A percentile compares a stretch with the other conserved stretches of the same genome.
Evolutionary conservation across 2,329 filamentous ascomycete species (phyloP).

Genomic region (Bipolaris gigantea): DNA sequence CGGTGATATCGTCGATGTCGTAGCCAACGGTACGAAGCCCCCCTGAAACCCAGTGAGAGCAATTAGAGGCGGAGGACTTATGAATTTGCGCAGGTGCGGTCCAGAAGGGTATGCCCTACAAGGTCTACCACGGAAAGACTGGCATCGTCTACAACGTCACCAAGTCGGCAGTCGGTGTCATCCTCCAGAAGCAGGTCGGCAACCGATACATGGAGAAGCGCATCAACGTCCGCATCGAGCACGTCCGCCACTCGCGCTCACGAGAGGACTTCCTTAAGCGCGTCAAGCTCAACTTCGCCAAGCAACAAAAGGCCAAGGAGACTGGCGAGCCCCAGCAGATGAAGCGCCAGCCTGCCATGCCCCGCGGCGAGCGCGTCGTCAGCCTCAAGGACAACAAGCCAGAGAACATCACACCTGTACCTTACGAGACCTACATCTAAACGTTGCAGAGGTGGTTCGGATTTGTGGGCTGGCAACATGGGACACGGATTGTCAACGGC

Average conservation of each 20-base stretch:
- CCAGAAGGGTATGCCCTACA: conserved; percentile 80
- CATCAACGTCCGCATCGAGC: conserved; percentile 98
- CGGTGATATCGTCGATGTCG: conserved; percentile 98
- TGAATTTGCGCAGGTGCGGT: conserved; percentile 38
- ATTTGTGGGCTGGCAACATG: conserved; percentile 38
- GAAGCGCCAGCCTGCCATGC: conserved; percentile 84
- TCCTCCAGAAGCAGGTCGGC: conserved; percentile 96
- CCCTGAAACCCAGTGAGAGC: conserved; percentile 23
- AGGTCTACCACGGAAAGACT: conserved; percentile 97
- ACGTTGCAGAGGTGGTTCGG: conserved; percentile 35
- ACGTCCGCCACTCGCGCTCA: conserved; percentile 91
- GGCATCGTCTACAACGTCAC: conserved; percentile 99
- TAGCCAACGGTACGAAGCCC: conserved; percentile 86
- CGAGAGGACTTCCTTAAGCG: conserved; percentile 95
- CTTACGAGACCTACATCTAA: conserved; percentile 99
- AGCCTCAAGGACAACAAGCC: conserved; percentile 79
- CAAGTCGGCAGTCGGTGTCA: conserved; percentile 95
- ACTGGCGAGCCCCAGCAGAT: conserved; percentile 85
- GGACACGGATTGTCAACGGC: conserved; percentile 45
- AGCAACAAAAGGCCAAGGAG: conserved; percentile 90
- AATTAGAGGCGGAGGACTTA: conserved; percentile 19
- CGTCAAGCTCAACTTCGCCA: conserved; percentile 93
- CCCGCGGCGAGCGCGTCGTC: conserved; percentile 79
- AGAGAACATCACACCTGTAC: conserved; percentile 86
- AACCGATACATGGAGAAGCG: conserved; percentile 99